A percentile compares a stretch with the other conserved stretches of the same genome.
Conservation (phyloP, 805 yeast genomes). For the Hanseniaspora singularis region DNA sequence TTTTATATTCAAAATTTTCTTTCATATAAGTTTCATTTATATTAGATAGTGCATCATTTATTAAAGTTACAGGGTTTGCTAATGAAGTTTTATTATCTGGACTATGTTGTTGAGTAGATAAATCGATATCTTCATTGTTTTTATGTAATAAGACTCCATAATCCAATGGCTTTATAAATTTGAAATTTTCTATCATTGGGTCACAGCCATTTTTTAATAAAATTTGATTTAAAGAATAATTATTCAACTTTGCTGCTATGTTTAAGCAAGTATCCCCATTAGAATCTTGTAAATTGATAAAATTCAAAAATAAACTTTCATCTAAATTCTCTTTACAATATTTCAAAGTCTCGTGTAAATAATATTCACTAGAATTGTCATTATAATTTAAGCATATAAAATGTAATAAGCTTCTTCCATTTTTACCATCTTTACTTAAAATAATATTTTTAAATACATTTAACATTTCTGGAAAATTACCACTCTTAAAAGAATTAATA, state of each 20-base stretch:
- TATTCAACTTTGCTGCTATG: constrained; percentile 81
- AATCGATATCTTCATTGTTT: too few species aligned
- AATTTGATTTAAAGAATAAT: constrained; percentile 65
- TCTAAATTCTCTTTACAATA: constrained; percentile 35
- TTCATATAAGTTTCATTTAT: constrained; percentile 48
- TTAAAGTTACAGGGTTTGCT: background rate
- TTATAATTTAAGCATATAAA: constrained; percentile 76
- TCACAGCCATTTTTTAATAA: constrained; percentile 83
- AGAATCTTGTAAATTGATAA: constrained; percentile 79
- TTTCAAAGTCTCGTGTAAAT: constrained; percentile 57
- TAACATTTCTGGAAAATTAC: constrained; percentile 58
- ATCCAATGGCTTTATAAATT: constrained; percentile 77
- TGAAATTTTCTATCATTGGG: constrained; percentile 61
- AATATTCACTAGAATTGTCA: constrained; percentile 60
- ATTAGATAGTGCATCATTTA: constrained; percentile 32
- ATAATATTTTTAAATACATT: constrained; percentile 38
- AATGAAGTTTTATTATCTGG: background rate
- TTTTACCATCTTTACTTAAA: constrained; percentile 55
- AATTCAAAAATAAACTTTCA: constrained; percentile 39
- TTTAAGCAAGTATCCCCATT: constrained; percentile 94
- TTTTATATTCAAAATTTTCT: constrained; percentile 44
- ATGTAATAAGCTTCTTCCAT: constrained; percentile 66
- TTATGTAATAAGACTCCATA: constrained; percentile 41
- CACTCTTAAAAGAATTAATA: constrained; percentile 27
- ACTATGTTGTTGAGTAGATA: too few species aligned